Conservation (phyloP, 371 early-diverging fungal species). For the Apophysomyces variabilis region DNA sequence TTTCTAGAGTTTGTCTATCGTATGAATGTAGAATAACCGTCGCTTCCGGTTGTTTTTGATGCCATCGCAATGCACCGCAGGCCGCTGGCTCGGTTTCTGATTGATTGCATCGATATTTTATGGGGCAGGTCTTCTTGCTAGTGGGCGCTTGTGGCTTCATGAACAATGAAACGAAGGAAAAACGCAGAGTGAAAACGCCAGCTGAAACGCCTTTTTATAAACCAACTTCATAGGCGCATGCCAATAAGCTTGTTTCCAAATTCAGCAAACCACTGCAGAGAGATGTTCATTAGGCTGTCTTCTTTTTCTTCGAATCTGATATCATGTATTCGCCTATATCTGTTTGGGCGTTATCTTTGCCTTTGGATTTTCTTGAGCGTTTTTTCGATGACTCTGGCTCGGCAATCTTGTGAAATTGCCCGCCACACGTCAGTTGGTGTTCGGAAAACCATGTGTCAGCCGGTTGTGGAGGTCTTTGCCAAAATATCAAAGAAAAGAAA, state of each 20-base stretch:
- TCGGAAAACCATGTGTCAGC: conserved; percentile 69
- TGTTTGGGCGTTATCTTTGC: neutral
- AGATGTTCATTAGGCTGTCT: neutral
- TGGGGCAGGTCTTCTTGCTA: neutral
- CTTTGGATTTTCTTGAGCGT: neutral
- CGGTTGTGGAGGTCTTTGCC: conserved; percentile 60
- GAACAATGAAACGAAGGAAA: neutral
- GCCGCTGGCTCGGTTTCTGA: neutral
- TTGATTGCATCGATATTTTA: neutral
- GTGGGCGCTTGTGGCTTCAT: neutral
- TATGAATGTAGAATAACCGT: neutral
- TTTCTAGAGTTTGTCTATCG: neutral
- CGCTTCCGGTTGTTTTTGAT: neutral
- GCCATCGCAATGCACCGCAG: neutral
- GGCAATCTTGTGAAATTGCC: conserved; percentile 60
- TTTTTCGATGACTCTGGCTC: conserved; percentile 39
- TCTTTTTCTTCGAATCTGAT: neutral
- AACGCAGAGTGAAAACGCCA: neutral
- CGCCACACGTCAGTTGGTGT: conserved; percentile 65
- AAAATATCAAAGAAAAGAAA: conserved; percentile 2
- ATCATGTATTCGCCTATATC: neutral
- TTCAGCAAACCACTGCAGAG: neutral
- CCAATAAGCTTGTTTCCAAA: neutral
- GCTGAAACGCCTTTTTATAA: conserved; percentile 4
- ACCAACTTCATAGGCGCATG: neutral